A percentile compares a stretch with the other conserved stretches of the same genome.
Evolutionary conservation across 2,329 filamentous ascomycete genomes (phyloP).

Genomic region (Erysiphe pulchra): DNA sequence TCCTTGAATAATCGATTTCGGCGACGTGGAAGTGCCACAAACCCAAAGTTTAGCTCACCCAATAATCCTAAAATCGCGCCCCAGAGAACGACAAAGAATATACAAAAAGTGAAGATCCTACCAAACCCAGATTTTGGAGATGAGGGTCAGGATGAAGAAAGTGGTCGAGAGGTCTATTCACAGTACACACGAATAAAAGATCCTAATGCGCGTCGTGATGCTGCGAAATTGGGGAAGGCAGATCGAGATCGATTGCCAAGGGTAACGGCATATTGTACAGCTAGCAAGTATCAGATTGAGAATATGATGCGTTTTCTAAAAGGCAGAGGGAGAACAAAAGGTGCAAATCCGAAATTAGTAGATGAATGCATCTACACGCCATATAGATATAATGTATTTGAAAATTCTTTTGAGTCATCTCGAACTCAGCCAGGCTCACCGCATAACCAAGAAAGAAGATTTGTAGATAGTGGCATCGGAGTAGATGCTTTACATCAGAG

Average conservation of each 20-base stretch:
- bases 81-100: conserved; percentile 81
- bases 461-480: conserved; percentile 50
- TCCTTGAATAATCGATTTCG: conserved; percentile 71
- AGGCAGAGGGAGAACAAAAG: conserved; percentile 48
- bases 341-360: conserved; percentile 70
- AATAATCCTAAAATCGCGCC: conserved; percentile 53
- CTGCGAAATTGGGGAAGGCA: conserved; percentile 75
- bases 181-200: conserved; percentile 97
- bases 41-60: conserved; percentile 12
- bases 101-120: conserved; percentile 90
- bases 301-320: conserved; percentile 78
- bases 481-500: conserved; percentile 31
- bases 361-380: conserved; percentile 96
- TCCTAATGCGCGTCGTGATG: conserved; percentile 73
- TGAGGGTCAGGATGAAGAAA: conserved; percentile 62
- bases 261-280: conserved; percentile 91
- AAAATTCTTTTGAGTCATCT: conserved; percentile 16
- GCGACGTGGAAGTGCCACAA: conserved; percentile 51
- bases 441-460: conserved; percentile 33
- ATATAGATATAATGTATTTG: conserved; percentile 52
- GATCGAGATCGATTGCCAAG: conserved; percentile 68
- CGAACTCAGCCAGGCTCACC: conserved; percentile 6
- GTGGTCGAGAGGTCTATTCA: conserved; percentile 83
- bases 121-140: conserved; percentile 69
- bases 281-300: conserved; percentile 75